These are phyloP conservation scores for Cnidoscolus chayamansa DNA, from an alignment of 441 rosid genomes.

Conservation along the genomic window DNA sequence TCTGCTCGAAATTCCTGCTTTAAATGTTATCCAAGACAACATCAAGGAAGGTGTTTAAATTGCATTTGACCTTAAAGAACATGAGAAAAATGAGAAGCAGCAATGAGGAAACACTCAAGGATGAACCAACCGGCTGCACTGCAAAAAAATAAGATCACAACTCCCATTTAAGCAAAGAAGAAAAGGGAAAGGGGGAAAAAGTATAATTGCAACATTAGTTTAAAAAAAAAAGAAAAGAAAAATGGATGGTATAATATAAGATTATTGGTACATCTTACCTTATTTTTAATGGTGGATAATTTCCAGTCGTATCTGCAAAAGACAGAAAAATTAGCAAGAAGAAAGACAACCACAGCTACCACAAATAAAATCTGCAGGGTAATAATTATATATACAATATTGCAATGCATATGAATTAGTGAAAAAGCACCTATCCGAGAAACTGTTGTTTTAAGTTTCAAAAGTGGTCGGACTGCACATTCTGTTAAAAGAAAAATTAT, in stretches of 20 bases:
- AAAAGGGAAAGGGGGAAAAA: background rate
- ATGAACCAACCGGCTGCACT: slow-evolving; percentile 36
- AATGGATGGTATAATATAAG: background rate
- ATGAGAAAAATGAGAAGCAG: slow-evolving; percentile 2
- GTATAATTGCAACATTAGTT: background rate
- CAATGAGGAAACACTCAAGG: slow-evolving; percentile 13
- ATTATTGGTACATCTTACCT: slow-evolving; percentile 32
- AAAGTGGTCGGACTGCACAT: too few relatives aligned
- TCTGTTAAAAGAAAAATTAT: too few relatives aligned
- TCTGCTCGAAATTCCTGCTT: slow-evolving; percentile 45
- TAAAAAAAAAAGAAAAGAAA: background rate
- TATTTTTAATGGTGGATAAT: slow-evolving; percentile 41
- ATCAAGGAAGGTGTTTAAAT: slow-evolving; percentile 1
- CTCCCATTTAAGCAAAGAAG: background rate
- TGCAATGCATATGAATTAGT: too few relatives aligned
- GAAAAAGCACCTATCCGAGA: too few relatives aligned
- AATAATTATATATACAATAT: too few relatives aligned
- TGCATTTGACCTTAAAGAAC: background rate
- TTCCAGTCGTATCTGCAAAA: slow-evolving; percentile 50
- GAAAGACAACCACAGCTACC: background rate
- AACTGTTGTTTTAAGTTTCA: too few relatives aligned
- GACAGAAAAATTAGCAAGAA: slow-evolving; percentile 9
- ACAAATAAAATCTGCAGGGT: background rate
- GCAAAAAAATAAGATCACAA: slow-evolving; percentile 31
- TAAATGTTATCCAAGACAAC: slow-evolving; percentile 17